These are phyloP conservation scores for Candida sithepensis DNA, from an alignment of 805 yeast genomes.

Conservation along the genomic window DNA sequence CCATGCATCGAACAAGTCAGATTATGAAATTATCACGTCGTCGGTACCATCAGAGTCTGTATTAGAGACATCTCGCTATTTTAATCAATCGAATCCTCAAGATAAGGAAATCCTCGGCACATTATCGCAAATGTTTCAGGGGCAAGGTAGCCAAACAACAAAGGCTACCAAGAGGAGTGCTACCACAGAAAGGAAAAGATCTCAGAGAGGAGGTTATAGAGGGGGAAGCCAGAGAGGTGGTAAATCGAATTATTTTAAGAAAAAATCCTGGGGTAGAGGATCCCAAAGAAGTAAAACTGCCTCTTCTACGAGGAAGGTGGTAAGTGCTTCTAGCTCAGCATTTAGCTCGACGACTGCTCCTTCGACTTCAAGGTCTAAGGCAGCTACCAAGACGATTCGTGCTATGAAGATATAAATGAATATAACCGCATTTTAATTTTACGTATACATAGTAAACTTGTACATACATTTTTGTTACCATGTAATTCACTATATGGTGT, in stretches of 20 bases:
- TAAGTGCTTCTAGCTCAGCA: slow-evolving; percentile 1
- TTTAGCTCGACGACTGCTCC: neutral
- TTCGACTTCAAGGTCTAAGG: neutral
- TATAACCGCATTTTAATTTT: no score
- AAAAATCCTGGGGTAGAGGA: neutral
- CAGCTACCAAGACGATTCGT: slow-evolving; percentile 9
- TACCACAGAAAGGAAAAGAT: slow-evolving; percentile 1
- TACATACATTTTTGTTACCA: no score
- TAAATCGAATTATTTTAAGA: slow-evolving; percentile 2
- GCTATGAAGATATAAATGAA: slow-evolving; percentile 15
- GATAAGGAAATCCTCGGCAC: slow-evolving; percentile 14
- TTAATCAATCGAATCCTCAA: neutral
- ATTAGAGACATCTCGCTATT: slow-evolving; percentile 10
- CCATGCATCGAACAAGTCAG: neutral
- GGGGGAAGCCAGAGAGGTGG: slow-evolving; percentile 15
- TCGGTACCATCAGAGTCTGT: slow-evolving; percentile 13
- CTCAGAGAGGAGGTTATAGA: slow-evolving; percentile 1
- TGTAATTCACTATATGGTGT: no score
- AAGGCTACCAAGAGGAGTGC: neutral
- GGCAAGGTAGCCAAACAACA: slow-evolving; percentile 2
- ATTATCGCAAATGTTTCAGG: slow-evolving; percentile 13
- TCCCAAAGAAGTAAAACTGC: neutral
- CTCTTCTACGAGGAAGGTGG: slow-evolving; percentile 4
- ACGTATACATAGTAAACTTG: no score
- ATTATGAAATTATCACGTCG: slow-evolving; percentile 17